Evolutionary conservation across 331 rosid genomes (phyloP).

Genomic region (Malus hybrid): DNA sequence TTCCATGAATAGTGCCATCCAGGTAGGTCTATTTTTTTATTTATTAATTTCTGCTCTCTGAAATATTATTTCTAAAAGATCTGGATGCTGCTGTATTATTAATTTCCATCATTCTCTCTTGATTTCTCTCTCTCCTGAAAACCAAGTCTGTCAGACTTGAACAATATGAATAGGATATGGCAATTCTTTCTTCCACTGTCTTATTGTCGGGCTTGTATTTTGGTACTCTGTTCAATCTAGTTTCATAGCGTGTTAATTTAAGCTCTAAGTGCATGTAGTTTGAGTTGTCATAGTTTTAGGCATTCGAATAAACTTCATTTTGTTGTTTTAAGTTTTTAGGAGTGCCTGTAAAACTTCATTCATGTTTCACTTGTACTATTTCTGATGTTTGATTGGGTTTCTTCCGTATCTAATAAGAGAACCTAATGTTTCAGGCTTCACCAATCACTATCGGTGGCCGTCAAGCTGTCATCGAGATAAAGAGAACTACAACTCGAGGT

Average conservation of each 20-base stretch:
- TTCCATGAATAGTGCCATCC: constrained; percentile 55
- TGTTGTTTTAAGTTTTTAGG: too few species aligned
- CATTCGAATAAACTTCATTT: too few species aligned
- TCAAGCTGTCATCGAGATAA: constrained; percentile 49
- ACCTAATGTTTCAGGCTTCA: constrained; percentile 45
- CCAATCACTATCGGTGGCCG: constrained; percentile 41
- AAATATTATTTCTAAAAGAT: neutral
- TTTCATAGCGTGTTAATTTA: neutral
- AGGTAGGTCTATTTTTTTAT: constrained; percentile 28
- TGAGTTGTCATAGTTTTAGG: neutral
- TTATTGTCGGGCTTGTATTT: neutral
- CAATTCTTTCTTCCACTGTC: neutral
- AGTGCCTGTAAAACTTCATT: neutral
- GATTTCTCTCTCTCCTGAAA: neutral
- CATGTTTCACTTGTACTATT: neutral
- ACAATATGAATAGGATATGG: neutral
- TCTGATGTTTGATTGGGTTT: neutral
- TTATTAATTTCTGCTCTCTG: neutral
- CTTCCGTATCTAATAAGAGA: neutral
- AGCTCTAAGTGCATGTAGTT: neutral
- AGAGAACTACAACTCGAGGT: constrained; percentile 66
- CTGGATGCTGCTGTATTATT: neutral
- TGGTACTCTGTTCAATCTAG: neutral
- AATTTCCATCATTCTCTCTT: neutral
- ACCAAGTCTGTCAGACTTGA: neutral